Conservation (phyloP, 768 basidiomycete species). For the Mycena belliarum region DNA sequence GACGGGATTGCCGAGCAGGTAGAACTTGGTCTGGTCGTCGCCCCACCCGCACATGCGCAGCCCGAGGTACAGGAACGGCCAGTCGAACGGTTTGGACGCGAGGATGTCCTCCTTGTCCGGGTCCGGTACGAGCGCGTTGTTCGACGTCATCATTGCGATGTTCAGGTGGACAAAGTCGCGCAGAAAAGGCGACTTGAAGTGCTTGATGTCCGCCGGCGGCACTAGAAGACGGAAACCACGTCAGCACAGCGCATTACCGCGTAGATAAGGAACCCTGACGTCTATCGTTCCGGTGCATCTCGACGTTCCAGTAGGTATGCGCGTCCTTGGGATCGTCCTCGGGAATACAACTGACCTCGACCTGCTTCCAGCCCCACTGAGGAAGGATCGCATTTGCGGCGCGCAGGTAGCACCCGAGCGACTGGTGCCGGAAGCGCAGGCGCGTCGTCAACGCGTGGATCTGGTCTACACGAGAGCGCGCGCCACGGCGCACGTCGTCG, state of each 20-base stretch:
- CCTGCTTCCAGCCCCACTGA: conserved; percentile 99
- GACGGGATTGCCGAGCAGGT: conserved; percentile 88
- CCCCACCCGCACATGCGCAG: conserved; percentile 98
- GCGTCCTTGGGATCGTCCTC: conserved; percentile 78
- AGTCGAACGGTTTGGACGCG: conserved; percentile 88
- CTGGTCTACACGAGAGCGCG: conserved; percentile 52
- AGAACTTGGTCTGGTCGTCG: conserved; percentile 85
- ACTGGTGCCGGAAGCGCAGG: conserved; percentile 77
- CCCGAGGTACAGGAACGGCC: conserved; percentile 89
- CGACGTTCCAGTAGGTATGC: conserved; percentile 98
- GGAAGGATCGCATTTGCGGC: conserved; percentile 88
- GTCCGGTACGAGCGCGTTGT: conserved; percentile 95
- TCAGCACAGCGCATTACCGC: neutral
- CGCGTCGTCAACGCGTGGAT: conserved; percentile 93
- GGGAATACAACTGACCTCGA: conserved; percentile 92
- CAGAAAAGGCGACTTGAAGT: conserved; percentile 88
- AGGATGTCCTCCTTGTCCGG: conserved; percentile 99
- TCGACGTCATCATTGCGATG: conserved; percentile 99
- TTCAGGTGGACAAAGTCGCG: conserved; percentile 99
- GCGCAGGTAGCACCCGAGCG: conserved; percentile 82
- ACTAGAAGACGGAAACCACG: conserved; percentile 49
- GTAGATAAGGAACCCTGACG: conserved; percentile 50
- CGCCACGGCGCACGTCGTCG: conserved; percentile 75
- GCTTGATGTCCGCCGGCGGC: conserved; percentile 76
- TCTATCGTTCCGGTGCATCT: conserved; percentile 94